Percentiles rank a stretch among this genome's conserved stretches.
Conservation (phyloP, 2,329 filamentous ascomycete genomes). For the Fusarium sp. region DNA sequence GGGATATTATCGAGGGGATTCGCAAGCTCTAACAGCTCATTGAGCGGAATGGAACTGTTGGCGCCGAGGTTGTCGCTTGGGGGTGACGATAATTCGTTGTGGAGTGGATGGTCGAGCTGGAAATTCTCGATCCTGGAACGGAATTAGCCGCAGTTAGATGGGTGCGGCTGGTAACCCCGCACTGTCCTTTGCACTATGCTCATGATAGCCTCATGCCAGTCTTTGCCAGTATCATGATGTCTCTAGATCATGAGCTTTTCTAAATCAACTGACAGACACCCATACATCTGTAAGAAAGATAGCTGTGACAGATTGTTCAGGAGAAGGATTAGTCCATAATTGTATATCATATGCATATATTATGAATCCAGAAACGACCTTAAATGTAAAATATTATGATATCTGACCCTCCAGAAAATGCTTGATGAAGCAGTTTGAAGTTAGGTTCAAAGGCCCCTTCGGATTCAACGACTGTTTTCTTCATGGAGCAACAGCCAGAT, state of each 20-base stretch:
- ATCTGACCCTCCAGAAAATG: too few species aligned
- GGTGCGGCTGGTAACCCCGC: neutral
- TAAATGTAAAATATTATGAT: neutral
- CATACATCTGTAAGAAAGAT: neutral
- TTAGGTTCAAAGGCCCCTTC: too few species aligned
- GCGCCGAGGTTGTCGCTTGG: constrained; percentile 44
- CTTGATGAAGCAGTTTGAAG: too few species aligned
- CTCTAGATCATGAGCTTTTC: neutral
- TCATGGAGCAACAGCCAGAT: too few species aligned
- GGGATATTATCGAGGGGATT: constrained; percentile 21
- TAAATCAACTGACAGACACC: too few species aligned
- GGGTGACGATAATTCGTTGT: constrained; percentile 46
- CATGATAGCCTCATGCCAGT: constrained; percentile 31
- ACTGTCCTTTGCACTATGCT: constrained; percentile 36
- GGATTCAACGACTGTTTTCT: too few species aligned
- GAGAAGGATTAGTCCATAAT: neutral
- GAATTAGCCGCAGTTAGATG: constrained; percentile 35
- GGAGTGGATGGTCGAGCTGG: constrained; percentile 43
- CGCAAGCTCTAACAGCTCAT: constrained; percentile 47
- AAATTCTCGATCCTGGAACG: constrained; percentile 48
- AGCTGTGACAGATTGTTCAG: too few species aligned
- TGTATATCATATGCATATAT: neutral
- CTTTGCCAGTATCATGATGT: neutral
- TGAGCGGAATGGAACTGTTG: constrained; percentile 43
- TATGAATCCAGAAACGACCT: neutral